These are phyloP conservation scores for Arachis monticola DNA, from an alignment of 331 rosid genomes.

Conservation along the genomic window DNA sequence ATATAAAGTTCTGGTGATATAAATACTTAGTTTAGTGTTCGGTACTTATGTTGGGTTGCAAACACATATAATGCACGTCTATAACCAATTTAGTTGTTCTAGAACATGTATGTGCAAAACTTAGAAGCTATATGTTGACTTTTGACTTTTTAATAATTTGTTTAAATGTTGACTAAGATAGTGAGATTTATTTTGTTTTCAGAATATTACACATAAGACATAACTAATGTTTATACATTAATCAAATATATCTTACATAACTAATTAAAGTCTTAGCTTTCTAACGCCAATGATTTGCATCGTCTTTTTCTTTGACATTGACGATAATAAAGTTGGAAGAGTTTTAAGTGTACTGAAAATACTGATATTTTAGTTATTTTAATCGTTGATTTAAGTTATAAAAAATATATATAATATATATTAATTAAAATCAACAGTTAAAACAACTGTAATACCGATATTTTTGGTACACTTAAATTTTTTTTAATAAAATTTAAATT, in stretches of 20 bases:
- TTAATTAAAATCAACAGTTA: no score
- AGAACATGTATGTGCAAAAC: neutral
- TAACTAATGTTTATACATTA: neutral
- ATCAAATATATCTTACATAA: constrained; percentile 1
- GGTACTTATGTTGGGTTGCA: neutral
- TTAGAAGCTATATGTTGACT: constrained; percentile 9
- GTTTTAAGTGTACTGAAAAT: no score
- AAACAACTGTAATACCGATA: no score
- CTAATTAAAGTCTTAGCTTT: neutral
- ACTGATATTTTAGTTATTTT: no score
- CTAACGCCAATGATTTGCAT: neutral
- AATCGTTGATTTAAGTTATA: no score
- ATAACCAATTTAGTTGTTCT: neutral
- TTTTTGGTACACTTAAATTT: no score
- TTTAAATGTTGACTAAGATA: neutral
- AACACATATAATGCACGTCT: neutral
- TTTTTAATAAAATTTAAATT: no score
- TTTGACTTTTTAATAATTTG: neutral
- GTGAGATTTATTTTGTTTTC: neutral
- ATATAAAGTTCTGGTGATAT: no score
- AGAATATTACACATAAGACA: neutral
- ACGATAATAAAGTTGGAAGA: no score
- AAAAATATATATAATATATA: no score
- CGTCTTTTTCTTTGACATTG: neutral
- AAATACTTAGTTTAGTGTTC: neutral